Base-by-base conservation (phyloP, 768 basidiomycete genomes). In the Megacollybia marginata region DNA sequence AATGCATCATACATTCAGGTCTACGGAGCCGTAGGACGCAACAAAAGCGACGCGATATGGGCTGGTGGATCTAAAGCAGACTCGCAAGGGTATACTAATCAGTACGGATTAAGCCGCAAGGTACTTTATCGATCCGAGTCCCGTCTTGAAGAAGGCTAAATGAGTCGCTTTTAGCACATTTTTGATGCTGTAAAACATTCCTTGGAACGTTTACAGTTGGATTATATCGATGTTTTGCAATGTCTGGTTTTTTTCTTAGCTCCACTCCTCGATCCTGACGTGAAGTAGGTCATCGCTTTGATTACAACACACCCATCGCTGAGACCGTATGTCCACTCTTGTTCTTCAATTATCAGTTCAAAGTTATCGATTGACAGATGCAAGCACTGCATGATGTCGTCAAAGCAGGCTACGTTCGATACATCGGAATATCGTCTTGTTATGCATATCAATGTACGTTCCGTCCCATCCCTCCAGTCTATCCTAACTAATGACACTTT, bases 151-250 rank as follows among this genome's bases (percentile, higher is more conserved):
- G 38, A 15, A 40, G 3, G 19, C 7, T 40, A 15, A 40, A 40
- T 40, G 4, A 4, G 5, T 7, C 15, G 7, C 2, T 40, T 40
- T 34, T 40, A 78, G 69, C 67, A 71, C 53, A 79, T 81, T 48
- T 80, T 81, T 55, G 76, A 74, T 42, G 58, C 69, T 1, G 65
- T 72, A 33, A 69, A 70, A 52, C 55, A 62, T 8, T 66, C 69
- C 18, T 61, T 81, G 46, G 61, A 76, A 55, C 65, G 78, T 23
- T 63, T 81, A 1, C 74, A 79, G 33, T 53, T 76, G 31, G 79
- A 80, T 45, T 77, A 79, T 50, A 68, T 81, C 57, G 80, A 80
- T 54, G 56, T 79, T 4, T 60, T 79, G 13, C 79, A 80, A 58
- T 40, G 38, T 40, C 15, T n/a, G 38, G 38, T 40, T 2, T 2